A percentile compares a stretch with the other conserved stretches of the same genome.
These are phyloP conservation scores for Phytophthora parvispora DNA, from an alignment of 352 stramenopile genomes.

Conservation along the genomic window DNA sequence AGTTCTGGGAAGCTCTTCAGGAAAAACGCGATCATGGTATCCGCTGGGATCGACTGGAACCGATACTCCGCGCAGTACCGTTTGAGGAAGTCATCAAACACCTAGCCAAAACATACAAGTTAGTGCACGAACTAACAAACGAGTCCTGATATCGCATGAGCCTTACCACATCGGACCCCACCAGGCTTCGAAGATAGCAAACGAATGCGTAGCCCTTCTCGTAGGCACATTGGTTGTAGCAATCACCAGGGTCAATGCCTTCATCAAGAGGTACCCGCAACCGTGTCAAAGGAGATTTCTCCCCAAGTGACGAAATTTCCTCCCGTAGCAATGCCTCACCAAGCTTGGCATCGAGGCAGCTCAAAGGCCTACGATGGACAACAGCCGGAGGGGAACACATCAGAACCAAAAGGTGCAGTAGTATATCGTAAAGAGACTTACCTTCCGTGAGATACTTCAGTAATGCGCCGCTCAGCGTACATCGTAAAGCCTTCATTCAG, in stretches of 20 bases:
- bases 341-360: conserved; percentile 79
- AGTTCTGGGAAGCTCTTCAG: conserved; percentile 72
- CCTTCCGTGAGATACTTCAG: conserved; percentile 71
- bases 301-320: conserved; percentile 77
- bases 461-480: conserved; percentile 85
- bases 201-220: conserved; percentile 88
- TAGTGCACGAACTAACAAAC: background rate
- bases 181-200: conserved; percentile 75
- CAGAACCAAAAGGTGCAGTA: background rate
- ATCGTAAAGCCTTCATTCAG: conserved; percentile 93
- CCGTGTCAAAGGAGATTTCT: conserved; percentile 74
- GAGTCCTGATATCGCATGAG: background rate
- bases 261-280: conserved; percentile 78
- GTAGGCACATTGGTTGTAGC: conserved; percentile 87
- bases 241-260: conserved; percentile 83
- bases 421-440: conserved; percentile 21
- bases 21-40: conserved; percentile 80
- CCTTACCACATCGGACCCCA: conserved; percentile 67
- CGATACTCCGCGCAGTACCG: conserved; percentile 71
- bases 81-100: conserved; percentile 78
- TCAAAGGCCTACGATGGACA: conserved; percentile 49
- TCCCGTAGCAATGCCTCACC: conserved; percentile 71
- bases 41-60: conserved; percentile 82
- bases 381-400: background rate
- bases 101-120: conserved; percentile 23